A percentile compares a stretch with the other conserved stretches of the same genome.
phyloP scores from a whole-genome alignment of 1,284 basidiomycete species.

The Phlebopus sp. region DNA sequence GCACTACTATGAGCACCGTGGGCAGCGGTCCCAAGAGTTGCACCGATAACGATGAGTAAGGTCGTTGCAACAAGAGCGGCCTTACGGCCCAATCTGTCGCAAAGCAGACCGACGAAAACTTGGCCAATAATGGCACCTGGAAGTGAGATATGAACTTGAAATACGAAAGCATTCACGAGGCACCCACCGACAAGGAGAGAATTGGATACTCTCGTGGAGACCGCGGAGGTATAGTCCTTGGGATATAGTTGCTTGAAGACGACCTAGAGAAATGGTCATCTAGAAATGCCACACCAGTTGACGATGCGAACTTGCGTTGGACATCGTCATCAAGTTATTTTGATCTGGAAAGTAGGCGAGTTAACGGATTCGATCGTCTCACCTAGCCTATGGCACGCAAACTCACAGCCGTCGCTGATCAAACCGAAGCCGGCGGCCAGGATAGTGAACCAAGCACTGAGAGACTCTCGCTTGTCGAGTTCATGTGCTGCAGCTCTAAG shows the following conservation, averaged over 20 bases:
- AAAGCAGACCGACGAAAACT: slow-evolving; percentile 62
- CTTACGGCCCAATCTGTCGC: slow-evolving; percentile 72
- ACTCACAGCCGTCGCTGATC: slow-evolving; percentile 68
- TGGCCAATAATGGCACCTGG: slow-evolving; percentile 70
- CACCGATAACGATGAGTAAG: slow-evolving; percentile 66
- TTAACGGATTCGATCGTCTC: slow-evolving; percentile 1
- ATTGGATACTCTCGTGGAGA: slow-evolving; percentile 74
- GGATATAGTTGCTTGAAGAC: slow-evolving; percentile 63
- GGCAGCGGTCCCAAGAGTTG: slow-evolving; percentile 69
- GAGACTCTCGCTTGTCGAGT: slow-evolving; percentile 36
- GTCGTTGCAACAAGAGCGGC: slow-evolving; percentile 71
- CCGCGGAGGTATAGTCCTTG: slow-evolving; percentile 51
- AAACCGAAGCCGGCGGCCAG: slow-evolving; percentile 63
- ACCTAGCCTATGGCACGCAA: not conserved
- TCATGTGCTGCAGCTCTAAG: slow-evolving; percentile 27
- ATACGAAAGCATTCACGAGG: slow-evolving; percentile 15
- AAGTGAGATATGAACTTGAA: slow-evolving; percentile 16
- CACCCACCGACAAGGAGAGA: slow-evolving; percentile 64
- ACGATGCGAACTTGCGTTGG: slow-evolving; percentile 41
- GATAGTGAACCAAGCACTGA: slow-evolving; percentile 62
- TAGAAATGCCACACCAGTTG: not conserved
- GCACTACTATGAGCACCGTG: slow-evolving; percentile 59
- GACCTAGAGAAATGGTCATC: slow-evolving; percentile 38
- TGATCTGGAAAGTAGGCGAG: slow-evolving; percentile 46
- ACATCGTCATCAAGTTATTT: slow-evolving; percentile 68